Percentiles rank a stretch among this genome's conserved stretches.
Conservation (phyloP, 805 yeast species). For the Candida nitratophila region DNA sequence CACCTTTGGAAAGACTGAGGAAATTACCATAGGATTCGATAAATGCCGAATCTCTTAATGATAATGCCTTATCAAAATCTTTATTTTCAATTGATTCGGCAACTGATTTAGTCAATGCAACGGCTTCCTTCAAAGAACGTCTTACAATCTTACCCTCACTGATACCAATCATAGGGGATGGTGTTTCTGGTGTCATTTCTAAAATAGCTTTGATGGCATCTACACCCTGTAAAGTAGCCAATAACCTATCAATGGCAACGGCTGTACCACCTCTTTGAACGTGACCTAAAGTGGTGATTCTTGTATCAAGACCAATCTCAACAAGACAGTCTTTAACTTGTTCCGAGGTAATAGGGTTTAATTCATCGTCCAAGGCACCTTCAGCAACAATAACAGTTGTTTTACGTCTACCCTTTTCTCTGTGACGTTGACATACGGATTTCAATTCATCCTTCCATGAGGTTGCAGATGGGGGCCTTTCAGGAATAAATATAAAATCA, state of each 20-base stretch:
- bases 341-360: conserved; percentile 58
- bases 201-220: conserved; percentile 74
- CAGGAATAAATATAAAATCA: conserved; percentile 76
- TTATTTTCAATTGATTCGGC: conserved; percentile 60
- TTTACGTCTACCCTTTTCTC: conserved; percentile 67
- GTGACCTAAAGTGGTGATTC: conserved; percentile 73
- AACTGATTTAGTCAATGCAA: conserved; percentile 60
- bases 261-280: conserved; percentile 84
- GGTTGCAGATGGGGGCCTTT: conserved; percentile 57
- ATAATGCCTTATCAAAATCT: conserved; percentile 65
- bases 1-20: conserved; percentile 60
- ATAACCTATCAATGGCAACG: conserved; percentile 62
- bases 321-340: conserved; percentile 63
- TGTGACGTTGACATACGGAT: conserved; percentile 54
- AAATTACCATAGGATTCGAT: conserved; percentile 57
- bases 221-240: conserved; percentile 77
- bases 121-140: conserved; percentile 67
- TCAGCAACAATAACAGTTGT: conserved; percentile 79
- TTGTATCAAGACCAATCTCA: conserved; percentile 64
- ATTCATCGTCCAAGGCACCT: conserved; percentile 69
- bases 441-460: conserved; percentile 67
- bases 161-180: conserved; percentile 73
- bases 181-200: conserved; percentile 61
- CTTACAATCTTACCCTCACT: conserved; percentile 65
- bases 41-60: conserved; percentile 64